A percentile compares a stretch with the other conserved stretches of the same genome.
Evolutionary conservation across 495 filamentous ascomycete genomes (phyloP).

Genomic region (Talaromyces ruber): DNA sequence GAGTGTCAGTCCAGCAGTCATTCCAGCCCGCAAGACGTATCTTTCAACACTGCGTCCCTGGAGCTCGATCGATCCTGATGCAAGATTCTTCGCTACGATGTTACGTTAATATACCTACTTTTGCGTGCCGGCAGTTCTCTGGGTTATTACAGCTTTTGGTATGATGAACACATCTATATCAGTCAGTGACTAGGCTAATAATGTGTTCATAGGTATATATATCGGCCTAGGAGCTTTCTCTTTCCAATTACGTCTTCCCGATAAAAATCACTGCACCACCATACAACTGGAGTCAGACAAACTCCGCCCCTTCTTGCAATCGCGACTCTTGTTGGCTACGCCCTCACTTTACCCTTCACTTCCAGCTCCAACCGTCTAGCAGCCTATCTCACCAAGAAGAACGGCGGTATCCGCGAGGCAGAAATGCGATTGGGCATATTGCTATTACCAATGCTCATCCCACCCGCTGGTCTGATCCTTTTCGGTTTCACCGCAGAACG

Average conservation of each 20-base stretch:
- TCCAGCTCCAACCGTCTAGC: constrained; percentile 47
- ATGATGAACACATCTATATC: not conserved
- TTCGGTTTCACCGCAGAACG: constrained; percentile 47
- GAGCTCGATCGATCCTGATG: constrained; percentile 31
- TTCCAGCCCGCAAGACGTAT: constrained; percentile 24
- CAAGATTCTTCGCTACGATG: constrained; percentile 38
- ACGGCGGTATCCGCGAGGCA: constrained; percentile 49
- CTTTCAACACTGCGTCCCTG: constrained; percentile 33
- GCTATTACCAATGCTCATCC: constrained; percentile 43
- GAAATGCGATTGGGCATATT: constrained; percentile 54
- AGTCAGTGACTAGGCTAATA: not conserved
- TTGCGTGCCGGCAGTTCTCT: constrained; percentile 46
- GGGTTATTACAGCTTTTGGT: constrained; percentile 46
- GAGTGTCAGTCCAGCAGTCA: not conserved
- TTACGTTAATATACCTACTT: constrained; percentile 45
- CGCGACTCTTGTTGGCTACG: constrained; percentile 41
- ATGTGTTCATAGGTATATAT: constrained; percentile 28
- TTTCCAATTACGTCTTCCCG: constrained; percentile 54
- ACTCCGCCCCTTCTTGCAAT: constrained; percentile 48
- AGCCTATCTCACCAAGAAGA: constrained; percentile 43
- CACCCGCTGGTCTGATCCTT: constrained; percentile 44
- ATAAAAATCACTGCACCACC: constrained; percentile 44
- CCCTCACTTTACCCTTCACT: constrained; percentile 48
- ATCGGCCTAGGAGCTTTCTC: constrained; percentile 51
- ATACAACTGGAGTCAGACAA: constrained; percentile 49